Evolutionary conservation across 179 eudicot species (phyloP), one percentile per base, ranked within the genome.

Genomic region (Monotropa hypopitys): DNA sequence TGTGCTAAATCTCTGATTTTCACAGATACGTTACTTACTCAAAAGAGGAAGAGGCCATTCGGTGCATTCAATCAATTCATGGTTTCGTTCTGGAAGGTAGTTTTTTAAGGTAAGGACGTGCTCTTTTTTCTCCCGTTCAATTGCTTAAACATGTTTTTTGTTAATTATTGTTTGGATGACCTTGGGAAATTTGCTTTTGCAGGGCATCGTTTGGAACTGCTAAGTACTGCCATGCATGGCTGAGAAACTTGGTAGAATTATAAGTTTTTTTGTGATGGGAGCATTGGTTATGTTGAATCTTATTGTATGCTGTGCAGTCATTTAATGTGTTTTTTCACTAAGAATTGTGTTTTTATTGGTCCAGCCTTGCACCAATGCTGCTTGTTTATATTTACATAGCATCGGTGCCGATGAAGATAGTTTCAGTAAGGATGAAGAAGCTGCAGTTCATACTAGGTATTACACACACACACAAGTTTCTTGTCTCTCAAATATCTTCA

Each of bases 181-280:
- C 62, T 67, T 67, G 81, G 62, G 76, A 40, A 59, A 20, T 73
- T 54, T 57, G 2, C 30, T 82, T 79, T 43, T 79, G 81, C 87
- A 96, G 99, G 78, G 99, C 97, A 83, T 93, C 97, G 76, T 95
- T 93, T 86, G 99, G 99, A 81, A 93, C 99, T 65, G 96, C 99
- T 54, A 95, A 95, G 77, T 95, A 95, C 81, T 95, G 99, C 78
- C 99, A 95, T 89, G 92, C 99, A 70, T 95, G 99, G 99, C 86
- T 95, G 85, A 88, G 89, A 82, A 93, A 87, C 83, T 82, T 84
- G 99, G 99, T 95, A 91, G 80, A 77, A 49, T 63, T 11, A 40
- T 9, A 50, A 40, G 59, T 70, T 72, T 7, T 30, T 21, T 43
- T 74, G 73, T 77, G n/a, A 65, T 73, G 63, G 50, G 40, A 56